These are phyloP conservation scores for Handroanthus guayacan DNA, from an alignment of 257 asterid genomes.

Conservation along the genomic window DNA sequence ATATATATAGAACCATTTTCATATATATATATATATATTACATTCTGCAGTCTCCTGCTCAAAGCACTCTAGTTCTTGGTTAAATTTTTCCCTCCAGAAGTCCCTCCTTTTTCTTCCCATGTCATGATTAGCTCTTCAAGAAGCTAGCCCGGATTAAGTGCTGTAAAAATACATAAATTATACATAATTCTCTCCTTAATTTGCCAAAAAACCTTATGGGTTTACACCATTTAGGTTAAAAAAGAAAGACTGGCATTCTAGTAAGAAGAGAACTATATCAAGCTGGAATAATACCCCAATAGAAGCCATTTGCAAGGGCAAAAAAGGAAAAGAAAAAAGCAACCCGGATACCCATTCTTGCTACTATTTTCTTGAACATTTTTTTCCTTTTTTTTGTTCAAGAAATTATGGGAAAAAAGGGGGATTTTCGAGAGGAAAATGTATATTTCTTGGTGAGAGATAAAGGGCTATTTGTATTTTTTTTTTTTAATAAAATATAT, in stretches of 20 bases:
- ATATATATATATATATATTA: constrained; percentile 3
- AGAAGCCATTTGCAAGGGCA: neutral
- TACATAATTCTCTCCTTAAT: constrained; percentile 32
- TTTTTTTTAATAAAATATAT: neutral
- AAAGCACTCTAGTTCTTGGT: constrained; percentile 9
- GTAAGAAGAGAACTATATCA: constrained; percentile 31
- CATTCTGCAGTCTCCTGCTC: constrained; percentile 15
- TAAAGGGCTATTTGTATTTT: neutral
- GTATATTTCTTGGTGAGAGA: no score
- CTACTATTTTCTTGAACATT: constrained; percentile 17
- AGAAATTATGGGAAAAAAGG: neutral
- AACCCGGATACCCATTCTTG: constrained; percentile 36
- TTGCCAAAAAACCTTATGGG: constrained; percentile 43
- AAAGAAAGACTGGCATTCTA: constrained; percentile 36
- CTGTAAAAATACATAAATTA: neutral
- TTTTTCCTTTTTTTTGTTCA: neutral
- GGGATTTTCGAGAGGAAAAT: neutral
- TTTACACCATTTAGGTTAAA: constrained; percentile 44
- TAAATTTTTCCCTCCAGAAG: neutral
- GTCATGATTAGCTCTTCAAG: constrained; percentile 23
- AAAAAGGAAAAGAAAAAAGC: neutral
- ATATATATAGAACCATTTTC: no score
- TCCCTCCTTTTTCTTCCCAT: constrained; percentile 8
- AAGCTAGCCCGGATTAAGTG: constrained; percentile 25
- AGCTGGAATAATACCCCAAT: neutral